Percentiles rank a stretch among this genome's conserved stretches.
phyloP scores from a whole-genome alignment of 148 eudicot genomes.

The Rhododendron henanense region DNA sequence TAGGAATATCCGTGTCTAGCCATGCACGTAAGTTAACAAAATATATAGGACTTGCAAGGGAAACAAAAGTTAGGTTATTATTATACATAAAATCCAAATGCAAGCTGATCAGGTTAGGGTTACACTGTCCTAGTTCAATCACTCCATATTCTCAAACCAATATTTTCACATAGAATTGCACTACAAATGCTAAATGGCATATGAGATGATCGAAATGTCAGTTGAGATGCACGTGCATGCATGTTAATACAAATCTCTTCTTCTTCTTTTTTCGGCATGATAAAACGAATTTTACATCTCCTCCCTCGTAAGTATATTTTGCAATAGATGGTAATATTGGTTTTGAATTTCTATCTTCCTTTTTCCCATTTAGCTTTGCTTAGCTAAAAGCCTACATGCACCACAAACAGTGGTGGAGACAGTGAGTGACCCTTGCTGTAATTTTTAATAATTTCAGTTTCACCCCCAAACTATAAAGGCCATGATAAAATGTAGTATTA shows the following conservation, averaged over 20 bases:
- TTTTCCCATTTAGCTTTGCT: not conserved
- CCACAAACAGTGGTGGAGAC: not conserved
- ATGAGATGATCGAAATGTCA: not conserved
- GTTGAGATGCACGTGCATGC: not conserved
- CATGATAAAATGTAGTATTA: too few relatives aligned
- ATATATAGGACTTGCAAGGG: not conserved
- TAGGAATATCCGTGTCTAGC: not conserved
- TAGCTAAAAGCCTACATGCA: not conserved
- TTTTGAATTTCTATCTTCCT: not conserved
- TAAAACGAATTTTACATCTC: not conserved
- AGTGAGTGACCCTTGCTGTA: too few relatives aligned
- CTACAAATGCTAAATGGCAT: not conserved
- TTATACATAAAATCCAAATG: not conserved
- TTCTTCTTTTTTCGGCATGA: too few relatives aligned
- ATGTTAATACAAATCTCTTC: too few relatives aligned
- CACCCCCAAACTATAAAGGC: too few relatives aligned
- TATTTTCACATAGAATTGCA: not conserved
- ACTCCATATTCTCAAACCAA: too few relatives aligned
- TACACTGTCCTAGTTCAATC: too few relatives aligned
- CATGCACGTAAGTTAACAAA: too few relatives aligned
- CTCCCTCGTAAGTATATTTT: not conserved
- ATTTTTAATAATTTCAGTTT: too few relatives aligned
- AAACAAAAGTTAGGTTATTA: not conserved
- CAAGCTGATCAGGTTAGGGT: too few relatives aligned
- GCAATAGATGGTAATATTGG: not conserved